Evolutionary conservation across 495 filamentous ascomycete genomes (phyloP).

Genomic region (Podospora australis): DNA sequence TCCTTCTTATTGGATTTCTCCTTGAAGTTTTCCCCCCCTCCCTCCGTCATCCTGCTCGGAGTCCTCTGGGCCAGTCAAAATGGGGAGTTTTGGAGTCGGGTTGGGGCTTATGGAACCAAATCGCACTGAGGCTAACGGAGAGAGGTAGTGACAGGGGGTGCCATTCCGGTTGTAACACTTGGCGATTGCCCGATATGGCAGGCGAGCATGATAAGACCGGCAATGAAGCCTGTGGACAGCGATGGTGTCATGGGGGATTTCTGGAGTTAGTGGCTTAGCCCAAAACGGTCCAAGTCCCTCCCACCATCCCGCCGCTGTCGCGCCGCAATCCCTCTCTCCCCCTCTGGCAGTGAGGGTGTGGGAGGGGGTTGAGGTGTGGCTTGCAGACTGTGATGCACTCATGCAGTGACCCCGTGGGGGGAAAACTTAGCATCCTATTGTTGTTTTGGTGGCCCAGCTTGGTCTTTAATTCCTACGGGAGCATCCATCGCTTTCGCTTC

Average conservation of each 20-base stretch:
- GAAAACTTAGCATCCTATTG: no score
- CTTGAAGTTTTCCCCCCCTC: background rate
- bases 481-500: no score
- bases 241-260: slow-evolving; percentile 6
- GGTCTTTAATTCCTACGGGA: no score
- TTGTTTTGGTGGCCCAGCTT: background rate
- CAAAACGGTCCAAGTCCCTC: background rate
- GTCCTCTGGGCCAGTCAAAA: background rate
- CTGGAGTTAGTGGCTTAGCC: background rate
- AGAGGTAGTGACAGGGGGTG: no score
- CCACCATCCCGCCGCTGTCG: background rate
- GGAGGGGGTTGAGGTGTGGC: background rate
- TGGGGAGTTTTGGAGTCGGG: background rate
- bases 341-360: background rate
- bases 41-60: background rate
- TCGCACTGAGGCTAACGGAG: background rate
- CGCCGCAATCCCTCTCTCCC: background rate
- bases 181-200: slow-evolving; percentile 15
- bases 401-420: background rate
- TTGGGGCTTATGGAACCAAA: background rate
- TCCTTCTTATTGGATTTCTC: no score
- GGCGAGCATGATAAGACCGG: slow-evolving; percentile 18
- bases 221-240: slow-evolving; percentile 9
- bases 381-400: no score
- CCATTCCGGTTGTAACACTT: slow-evolving; percentile 14